Percentiles rank a stretch among this genome's conserved stretches.
Evolutionary conservation across 192 early-diverging fungal genomes (phyloP).

Genomic region (Dimargaris verticillata): DNA sequence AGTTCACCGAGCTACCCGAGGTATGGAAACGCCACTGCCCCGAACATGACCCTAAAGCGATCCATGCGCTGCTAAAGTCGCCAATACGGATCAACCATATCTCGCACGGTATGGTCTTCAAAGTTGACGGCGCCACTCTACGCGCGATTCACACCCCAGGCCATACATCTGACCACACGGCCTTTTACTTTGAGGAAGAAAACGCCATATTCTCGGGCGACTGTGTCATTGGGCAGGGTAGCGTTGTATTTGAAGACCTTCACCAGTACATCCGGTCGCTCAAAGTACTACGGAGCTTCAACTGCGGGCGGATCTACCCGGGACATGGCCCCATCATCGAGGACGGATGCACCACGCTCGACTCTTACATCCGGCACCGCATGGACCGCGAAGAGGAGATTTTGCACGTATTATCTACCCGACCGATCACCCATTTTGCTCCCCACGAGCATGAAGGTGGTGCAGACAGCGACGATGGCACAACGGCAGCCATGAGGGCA

Average conservation of each 20-base stretch:
- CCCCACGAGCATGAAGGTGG: background rate
- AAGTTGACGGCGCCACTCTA: constrained; percentile 39
- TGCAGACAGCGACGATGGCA: background rate
- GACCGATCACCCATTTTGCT: background rate
- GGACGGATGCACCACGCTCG: constrained; percentile 40
- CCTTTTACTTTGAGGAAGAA: constrained; percentile 51
- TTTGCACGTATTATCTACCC: constrained; percentile 21
- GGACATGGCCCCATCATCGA: constrained; percentile 68
- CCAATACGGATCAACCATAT: constrained; percentile 15
- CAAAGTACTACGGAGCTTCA: constrained; percentile 22
- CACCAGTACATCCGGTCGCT: constrained; percentile 50
- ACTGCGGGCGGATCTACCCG: constrained; percentile 35
- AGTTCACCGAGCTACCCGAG: constrained; percentile 11
- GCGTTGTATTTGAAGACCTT: constrained; percentile 61
- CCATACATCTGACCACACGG: constrained; percentile 63
- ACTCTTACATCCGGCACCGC: constrained; percentile 66
- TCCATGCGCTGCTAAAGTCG: background rate
- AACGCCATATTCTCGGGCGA: constrained; percentile 60
- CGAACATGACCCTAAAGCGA: constrained; percentile 1
- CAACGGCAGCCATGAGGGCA: background rate
- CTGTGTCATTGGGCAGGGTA: constrained; percentile 69
- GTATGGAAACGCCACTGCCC: constrained; percentile 17
- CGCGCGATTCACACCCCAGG: constrained; percentile 60
- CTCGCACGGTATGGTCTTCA: constrained; percentile 42
- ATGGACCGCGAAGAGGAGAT: constrained; percentile 60